Base-by-base conservation (phyloP, 441 rosid species). In the Metrosideros polymorpha region DNA sequence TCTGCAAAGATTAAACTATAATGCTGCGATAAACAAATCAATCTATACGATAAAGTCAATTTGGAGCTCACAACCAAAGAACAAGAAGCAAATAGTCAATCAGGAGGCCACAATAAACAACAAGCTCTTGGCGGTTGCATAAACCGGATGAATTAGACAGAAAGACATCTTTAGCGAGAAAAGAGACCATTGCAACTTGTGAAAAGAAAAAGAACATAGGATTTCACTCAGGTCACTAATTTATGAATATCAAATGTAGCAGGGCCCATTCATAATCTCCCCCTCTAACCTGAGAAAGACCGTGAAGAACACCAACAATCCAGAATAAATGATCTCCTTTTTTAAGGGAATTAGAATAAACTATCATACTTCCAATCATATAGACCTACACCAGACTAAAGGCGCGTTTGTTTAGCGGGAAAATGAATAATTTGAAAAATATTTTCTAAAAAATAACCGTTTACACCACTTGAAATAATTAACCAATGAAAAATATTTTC, bases 1-100 rank as follows among this genome's bases (percentile, higher is more conserved):
- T 91, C 99, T 96, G 91, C 88, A 90, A 86, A 88, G 85, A 29
- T 24, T 0, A 35, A 12, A 76, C 84, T 77, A 52, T 24, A 85
- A 29, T 12, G 39, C 52, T 32, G 22, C 10, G 24, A 55, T 87
- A 18, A 87, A 53, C 86, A 84, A 47, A 66, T 43, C 79, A 47
- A 24, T 57, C 71, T 29, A 79, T 1, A 6, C 13, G 45, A 49
- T 52, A 24, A 52, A 87, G 50, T 42, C 17, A 43, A 84, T 49
- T 51, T 59, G 55, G n/a, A 43, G 47, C 47, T 7, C 43, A 54
- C 2, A 6, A 59, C 12, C 61, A 4, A 71, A 71, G 79, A 71
- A 35, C 2, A 2, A 22, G 47, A 71, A 71, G 47, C 79, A 10
- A 10, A 35, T 5, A 71, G 79, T 22, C 2, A 0, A 71, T 71